Evolutionary conservation across 352 stramenopile species (phyloP).

Genomic region (Phytophthora colocasiae): DNA sequence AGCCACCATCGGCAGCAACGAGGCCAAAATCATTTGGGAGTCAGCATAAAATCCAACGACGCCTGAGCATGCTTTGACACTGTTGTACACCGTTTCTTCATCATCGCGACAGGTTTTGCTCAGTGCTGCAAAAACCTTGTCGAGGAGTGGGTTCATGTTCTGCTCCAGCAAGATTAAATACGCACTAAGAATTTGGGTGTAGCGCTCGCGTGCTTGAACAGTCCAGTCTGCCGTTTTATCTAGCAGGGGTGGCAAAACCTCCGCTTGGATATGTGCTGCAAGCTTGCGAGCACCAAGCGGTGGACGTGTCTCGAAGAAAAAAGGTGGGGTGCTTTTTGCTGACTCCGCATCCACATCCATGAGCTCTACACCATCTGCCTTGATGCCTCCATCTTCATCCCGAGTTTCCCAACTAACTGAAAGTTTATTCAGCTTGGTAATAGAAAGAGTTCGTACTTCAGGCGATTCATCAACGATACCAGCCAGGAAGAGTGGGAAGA

Average conservation of each 20-base stretch:
- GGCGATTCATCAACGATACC: slow-evolving; percentile 75
- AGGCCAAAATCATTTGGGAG: slow-evolving; percentile 75
- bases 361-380: slow-evolving; percentile 30
- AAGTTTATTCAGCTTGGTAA: slow-evolving; percentile 57
- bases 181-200: slow-evolving; percentile 72
- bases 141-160: slow-evolving; percentile 72
- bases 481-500: slow-evolving; percentile 77
- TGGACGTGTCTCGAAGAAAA: slow-evolving; percentile 61
- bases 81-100: slow-evolving; percentile 65
- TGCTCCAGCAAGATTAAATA: slow-evolving; percentile 75
- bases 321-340: slow-evolving; percentile 31
- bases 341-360: slow-evolving; percentile 49
- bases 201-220: slow-evolving; percentile 76
- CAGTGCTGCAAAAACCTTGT: slow-evolving; percentile 77
- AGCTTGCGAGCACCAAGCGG: slow-evolving; percentile 56
- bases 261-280: slow-evolving; percentile 48
- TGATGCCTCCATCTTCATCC: slow-evolving; percentile 27
- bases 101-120: slow-evolving; percentile 82
- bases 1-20: slow-evolving; percentile 74
- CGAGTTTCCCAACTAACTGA: slow-evolving; percentile 52
- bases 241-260: slow-evolving; percentile 65
- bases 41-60: slow-evolving; percentile 80
- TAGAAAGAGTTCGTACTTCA: slow-evolving; percentile 55
- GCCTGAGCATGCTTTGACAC: slow-evolving; percentile 65
- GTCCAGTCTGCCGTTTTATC: slow-evolving; percentile 86